Conservation (phyloP, 2,329 filamentous ascomycete genomes). For the Monilinia vaccinii-corymbosi region DNA sequence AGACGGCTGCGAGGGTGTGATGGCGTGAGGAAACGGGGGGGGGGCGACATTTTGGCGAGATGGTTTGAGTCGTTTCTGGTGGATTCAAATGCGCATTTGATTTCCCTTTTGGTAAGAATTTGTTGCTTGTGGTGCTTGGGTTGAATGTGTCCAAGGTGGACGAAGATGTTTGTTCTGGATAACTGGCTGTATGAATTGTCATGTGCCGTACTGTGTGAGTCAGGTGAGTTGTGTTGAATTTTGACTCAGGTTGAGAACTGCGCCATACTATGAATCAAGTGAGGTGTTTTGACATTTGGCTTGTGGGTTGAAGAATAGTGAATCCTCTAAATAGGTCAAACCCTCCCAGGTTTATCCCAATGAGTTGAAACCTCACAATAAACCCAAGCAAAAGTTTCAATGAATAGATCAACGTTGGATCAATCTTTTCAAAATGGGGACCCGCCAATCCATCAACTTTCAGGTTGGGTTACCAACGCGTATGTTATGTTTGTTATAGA, state of each 20-base stretch:
- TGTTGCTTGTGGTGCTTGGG: background rate
- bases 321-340: background rate
- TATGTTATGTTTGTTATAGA: background rate
- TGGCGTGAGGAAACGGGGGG: background rate
- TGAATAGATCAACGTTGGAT: background rate
- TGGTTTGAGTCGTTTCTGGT: background rate
- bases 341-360: background rate
- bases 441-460: background rate
- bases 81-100: background rate
- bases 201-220: background rate
- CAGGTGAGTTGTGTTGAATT: background rate
- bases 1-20: background rate
- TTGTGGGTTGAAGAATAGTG: background rate
- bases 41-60: background rate
- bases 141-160: background rate
- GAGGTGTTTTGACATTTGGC: background rate
- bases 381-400: background rate
- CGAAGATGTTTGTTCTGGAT: background rate
- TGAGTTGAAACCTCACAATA: too few relatives aligned
- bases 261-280: background rate
- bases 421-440: background rate
- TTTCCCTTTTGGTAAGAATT: background rate
- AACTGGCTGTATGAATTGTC: background rate
- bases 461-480: background rate
- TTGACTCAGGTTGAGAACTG: background rate